These are phyloP conservation scores for Naumovozyma castellii DNA, from an alignment of 805 yeast genomes.

Conservation along the genomic window DNA sequence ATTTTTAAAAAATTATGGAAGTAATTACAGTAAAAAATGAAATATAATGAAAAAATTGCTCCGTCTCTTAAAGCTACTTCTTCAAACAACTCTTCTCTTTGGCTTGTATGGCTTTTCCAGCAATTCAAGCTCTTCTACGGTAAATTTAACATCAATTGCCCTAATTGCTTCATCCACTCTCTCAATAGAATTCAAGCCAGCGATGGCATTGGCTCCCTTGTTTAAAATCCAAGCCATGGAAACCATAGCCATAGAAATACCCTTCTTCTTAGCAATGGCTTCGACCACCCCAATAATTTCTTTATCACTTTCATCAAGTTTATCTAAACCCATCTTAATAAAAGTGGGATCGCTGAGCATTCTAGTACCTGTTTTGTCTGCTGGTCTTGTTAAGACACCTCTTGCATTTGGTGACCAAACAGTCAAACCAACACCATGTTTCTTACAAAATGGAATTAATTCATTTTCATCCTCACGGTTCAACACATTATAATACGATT, in stretches of 20 bases:
- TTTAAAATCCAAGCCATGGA: slow-evolving; percentile 45
- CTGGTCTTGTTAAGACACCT: slow-evolving; percentile 47
- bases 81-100: no score
- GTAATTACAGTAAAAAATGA: no score
- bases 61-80: no score
- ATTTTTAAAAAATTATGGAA: no score
- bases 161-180: slow-evolving; percentile 45
- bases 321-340: slow-evolving; percentile 47
- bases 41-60: no score
- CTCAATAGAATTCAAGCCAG: slow-evolving; percentile 40
- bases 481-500: slow-evolving; percentile 45
- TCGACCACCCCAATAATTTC: slow-evolving; percentile 43
- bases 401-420: slow-evolving; percentile 55
- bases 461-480: slow-evolving; percentile 57
- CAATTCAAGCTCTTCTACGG: slow-evolving; percentile 14
- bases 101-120: slow-evolving; percentile 26
- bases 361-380: slow-evolving; percentile 10
- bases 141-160: slow-evolving; percentile 35
- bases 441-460: slow-evolving; percentile 44
- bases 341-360: slow-evolving; percentile 20
- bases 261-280: slow-evolving; percentile 38
- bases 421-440: slow-evolving; percentile 43
- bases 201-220: slow-evolving; percentile 46
- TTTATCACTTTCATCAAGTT: slow-evolving; percentile 24
- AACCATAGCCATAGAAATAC: slow-evolving; percentile 44